Percentiles rank a stretch among this genome's conserved stretches.
Evolutionary conservation across 306 rosid genomes (phyloP).

Genomic region (peach (Prunus persica)): Prunus_persica_NCBIv2 NC_034011.1:16091001-16091500

Average conservation of each 20-base stretch:
- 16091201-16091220: constrained; percentile 58
- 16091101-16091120: constrained; percentile 69
- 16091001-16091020: constrained; percentile 32
- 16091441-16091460: constrained; percentile 27
- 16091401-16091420: constrained; percentile 32
- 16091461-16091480: constrained; percentile 19
- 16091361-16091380: constrained; percentile 61
- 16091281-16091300: neutral
- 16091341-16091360: constrained; percentile 24
- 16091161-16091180: constrained; percentile 42
- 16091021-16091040: neutral
- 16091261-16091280: neutral
- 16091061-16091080: neutral
- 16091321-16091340: constrained; percentile 1
- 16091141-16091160: constrained; percentile 42
- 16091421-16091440: constrained; percentile 24
- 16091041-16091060: neutral
- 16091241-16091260: neutral
- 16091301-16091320: neutral
- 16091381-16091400: constrained; percentile 32
- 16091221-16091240: neutral
- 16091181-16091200: constrained; percentile 88
- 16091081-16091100: constrained; percentile 32
- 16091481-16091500: neutral
- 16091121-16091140: constrained; percentile 61